phyloP scores from a whole-genome alignment of 768 basidiomycete genomes.

The Leccinum imitatum region DNA sequence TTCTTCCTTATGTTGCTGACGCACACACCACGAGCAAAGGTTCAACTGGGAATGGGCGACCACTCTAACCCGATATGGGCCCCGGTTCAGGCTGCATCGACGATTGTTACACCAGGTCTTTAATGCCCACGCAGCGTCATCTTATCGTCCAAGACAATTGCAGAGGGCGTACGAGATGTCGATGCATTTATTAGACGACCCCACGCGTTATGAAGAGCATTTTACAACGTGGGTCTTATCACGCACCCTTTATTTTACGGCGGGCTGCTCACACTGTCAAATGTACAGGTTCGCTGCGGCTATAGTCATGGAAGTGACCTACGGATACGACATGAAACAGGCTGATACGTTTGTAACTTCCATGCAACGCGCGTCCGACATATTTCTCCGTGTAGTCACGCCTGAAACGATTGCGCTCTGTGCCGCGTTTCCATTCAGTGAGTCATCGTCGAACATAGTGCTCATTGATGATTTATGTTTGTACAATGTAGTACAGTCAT shows the following conservation, averaged over 20 bases:
- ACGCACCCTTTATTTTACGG: too few relatives aligned
- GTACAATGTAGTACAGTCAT: not conserved
- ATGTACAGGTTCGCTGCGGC: not conserved
- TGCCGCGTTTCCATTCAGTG: not conserved
- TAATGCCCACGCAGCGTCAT: not conserved
- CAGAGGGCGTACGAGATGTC: not conserved
- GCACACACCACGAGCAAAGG: not conserved
- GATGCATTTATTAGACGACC: not conserved
- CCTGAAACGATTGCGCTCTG: not conserved
- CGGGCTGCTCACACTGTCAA: too few relatives aligned
- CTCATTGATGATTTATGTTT: not conserved
- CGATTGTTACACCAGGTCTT: not conserved
- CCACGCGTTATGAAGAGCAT: not conserved
- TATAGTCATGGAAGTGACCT: not conserved
- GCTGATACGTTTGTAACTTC: not conserved
- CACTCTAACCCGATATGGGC: not conserved
- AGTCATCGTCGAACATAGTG: not conserved
- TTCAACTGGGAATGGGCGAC: not conserved
- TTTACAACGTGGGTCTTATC: not conserved
- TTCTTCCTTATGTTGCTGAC: too few relatives aligned
- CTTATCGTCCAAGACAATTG: not conserved
- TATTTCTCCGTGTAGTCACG: not conserved
- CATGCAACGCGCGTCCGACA: not conserved
- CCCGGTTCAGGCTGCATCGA: not conserved
- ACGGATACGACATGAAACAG: not conserved